Evolutionary conservation across 2,329 filamentous ascomycete species (phyloP).

Genomic region (Fusarium tuaranense): DNA sequence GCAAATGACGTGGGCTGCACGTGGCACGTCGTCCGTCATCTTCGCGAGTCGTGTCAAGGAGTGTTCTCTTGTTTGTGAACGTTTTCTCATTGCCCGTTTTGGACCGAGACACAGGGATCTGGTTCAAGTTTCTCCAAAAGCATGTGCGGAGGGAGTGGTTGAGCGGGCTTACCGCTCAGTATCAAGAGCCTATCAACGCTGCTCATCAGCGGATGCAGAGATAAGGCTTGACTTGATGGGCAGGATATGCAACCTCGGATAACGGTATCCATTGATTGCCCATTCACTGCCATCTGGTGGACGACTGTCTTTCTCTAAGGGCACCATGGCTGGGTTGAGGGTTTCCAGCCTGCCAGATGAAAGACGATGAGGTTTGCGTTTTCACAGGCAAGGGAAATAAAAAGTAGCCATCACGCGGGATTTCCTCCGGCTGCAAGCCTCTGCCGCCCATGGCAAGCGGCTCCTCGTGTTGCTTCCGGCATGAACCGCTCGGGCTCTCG

Average conservation of each 20-base stretch:
- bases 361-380: background rate
- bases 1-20: conserved; percentile 11
- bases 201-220: background rate
- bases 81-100: conserved; percentile 19
- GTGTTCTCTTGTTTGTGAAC: conserved; percentile 1
- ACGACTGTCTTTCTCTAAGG: background rate
- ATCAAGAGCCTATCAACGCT: background rate
- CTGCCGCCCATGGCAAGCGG: background rate
- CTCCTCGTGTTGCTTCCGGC: background rate
- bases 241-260: background rate
- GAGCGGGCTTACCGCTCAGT: background rate
- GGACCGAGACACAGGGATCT: conserved; percentile 10
- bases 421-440: conserved; percentile 1
- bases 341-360: background rate
- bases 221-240: conserved; percentile 6
- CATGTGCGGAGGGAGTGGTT: background rate
- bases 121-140: conserved; percentile 1
- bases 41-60: background rate
- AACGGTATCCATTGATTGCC: background rate
- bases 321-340: background rate
- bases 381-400: background rate
- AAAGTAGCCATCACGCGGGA: background rate
- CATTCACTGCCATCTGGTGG: background rate
- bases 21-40: conserved; percentile 2
- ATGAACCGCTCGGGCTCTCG: conserved; percentile 4